phyloP scores from a whole-genome alignment of 2,329 filamentous ascomycete genomes.

The Eurotiales sp. region DNA sequence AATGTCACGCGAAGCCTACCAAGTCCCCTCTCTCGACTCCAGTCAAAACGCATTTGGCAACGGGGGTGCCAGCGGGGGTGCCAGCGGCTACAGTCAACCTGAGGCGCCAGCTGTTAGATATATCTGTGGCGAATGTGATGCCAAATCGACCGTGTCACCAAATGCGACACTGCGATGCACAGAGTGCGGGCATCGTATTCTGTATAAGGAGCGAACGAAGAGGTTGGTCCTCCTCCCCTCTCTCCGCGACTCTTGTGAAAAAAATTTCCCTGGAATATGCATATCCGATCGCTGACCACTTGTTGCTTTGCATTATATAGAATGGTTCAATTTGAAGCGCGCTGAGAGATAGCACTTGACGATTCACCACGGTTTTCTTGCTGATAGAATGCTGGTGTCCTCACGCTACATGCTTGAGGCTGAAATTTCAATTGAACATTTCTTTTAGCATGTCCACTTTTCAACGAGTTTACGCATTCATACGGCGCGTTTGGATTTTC shows the following conservation, averaged over 20 bases:
- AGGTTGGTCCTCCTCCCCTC: conserved; percentile 58
- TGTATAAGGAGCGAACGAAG: conserved; percentile 98
- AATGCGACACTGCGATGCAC: conserved; percentile 82
- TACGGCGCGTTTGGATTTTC: conserved; percentile 11
- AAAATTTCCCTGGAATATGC: conserved; percentile 7
- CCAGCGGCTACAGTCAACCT: conserved; percentile 26
- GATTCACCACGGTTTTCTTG: not conserved
- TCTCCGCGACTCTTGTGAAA: conserved; percentile 15
- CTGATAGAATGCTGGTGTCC: not conserved
- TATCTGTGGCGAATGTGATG: conserved; percentile 80
- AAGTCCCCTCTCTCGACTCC: conserved; percentile 59
- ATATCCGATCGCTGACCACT: conserved; percentile 7
- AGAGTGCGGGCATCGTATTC: conserved; percentile 88
- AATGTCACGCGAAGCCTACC: conserved; percentile 74
- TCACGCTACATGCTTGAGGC: not conserved
- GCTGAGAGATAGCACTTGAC: conserved; percentile 50
- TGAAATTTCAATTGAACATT: not conserved
- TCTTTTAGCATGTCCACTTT: not conserved
- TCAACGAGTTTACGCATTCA: conserved; percentile 11
- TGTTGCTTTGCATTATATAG: conserved; percentile 46
- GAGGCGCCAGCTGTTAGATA: conserved; percentile 62
- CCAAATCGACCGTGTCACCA: conserved; percentile 69
- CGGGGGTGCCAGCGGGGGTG: conserved; percentile 40
- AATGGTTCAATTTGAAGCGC: conserved; percentile 98
- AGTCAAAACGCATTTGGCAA: conserved; percentile 38